These are phyloP conservation scores for Vanrija sp. DNA, from an alignment of 1,284 basidiomycete species.

Conservation along the genomic window DNA sequence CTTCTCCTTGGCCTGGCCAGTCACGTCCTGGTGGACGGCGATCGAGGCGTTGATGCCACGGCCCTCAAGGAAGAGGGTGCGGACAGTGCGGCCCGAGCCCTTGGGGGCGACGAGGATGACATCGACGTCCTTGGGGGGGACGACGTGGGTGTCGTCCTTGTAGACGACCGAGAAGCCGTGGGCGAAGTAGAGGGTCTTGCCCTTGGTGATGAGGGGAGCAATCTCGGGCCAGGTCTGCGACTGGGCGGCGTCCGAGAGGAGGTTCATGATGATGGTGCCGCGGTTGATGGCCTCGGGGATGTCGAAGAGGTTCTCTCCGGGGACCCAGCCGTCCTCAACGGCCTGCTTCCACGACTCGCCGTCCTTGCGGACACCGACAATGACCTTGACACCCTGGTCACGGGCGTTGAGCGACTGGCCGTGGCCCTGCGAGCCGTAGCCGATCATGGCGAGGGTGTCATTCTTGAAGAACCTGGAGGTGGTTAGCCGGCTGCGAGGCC, in stretches of 20 bases:
- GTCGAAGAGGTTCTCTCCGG: constrained; percentile 95
- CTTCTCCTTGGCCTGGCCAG: constrained; percentile 96
- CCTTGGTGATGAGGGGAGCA: constrained; percentile 92
- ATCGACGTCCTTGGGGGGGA: constrained; percentile 90
- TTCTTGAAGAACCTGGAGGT: constrained; percentile 80
- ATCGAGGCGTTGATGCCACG: constrained; percentile 60
- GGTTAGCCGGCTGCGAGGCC: neutral
- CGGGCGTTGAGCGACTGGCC: constrained; percentile 98
- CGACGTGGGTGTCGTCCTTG: constrained; percentile 93
- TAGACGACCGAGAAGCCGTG: constrained; percentile 99
- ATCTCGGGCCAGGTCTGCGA: constrained; percentile 87
- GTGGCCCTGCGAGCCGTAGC: constrained; percentile 96
- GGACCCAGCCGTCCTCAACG: constrained; percentile 95
- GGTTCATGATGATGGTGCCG: constrained; percentile 99
- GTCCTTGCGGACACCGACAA: constrained; percentile 95
- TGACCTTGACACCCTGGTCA: constrained; percentile 98
- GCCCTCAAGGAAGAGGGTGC: constrained; percentile 99
- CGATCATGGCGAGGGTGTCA: constrained; percentile 97
- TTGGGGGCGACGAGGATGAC: constrained; percentile 99
- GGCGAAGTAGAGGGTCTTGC: constrained; percentile 99
- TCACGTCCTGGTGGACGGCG: constrained; percentile 70
- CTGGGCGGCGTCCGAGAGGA: constrained; percentile 97
- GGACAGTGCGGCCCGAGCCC: constrained; percentile 97
- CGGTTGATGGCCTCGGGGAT: constrained; percentile 95
- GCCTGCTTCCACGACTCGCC: constrained; percentile 95